Evolutionary conservation across 2,329 filamentous ascomycete genomes (phyloP), one percentile per base, ranked within the genome.

Genomic region (Fusarium torulosum): DNA sequence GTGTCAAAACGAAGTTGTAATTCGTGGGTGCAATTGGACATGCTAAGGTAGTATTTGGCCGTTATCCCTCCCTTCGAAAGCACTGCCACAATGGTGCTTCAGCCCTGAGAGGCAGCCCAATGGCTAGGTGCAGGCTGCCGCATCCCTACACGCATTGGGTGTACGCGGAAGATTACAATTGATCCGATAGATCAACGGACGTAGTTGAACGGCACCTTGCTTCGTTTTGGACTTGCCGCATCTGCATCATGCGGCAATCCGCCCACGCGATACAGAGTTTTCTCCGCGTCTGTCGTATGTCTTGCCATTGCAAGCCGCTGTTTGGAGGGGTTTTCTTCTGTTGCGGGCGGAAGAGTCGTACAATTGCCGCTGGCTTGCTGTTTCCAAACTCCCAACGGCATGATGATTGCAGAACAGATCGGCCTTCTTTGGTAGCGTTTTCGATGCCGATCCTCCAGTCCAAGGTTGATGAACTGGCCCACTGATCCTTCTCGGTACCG

Each of bases 131-230:
- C 53, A 45, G 59, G 51, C 42, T 51, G 58, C 47, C 27, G 41
- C 53, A 61, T 58, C 33, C 45, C 51, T 65, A 56, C 62, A 56
- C 56, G 56, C 56, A 50, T 56, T 62, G 31, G 29, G 21, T 52
- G 62, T 55, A 52, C 56, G 52, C 61, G 71, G 66, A 68, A 72
- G 59, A 47, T 27, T 53, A 69, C 65, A 63, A 70, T 73, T 56
- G 67, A 61, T 45, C 61, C 69, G 63, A 69, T 59, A 69, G 67
- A 73, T 73, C 71, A 71, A 68, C 59, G 54, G 49, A 58, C 42
- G 45, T 41, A 54, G 56, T 35, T 49, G n/a, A 59, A 54, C 57
- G 50, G 62, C 53, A 44, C 53, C 41, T 63, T 72, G 64, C 66
- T 73, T 73, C 60, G 58, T 51, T 54, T 71, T 62, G 65, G 52